Conservation (phyloP, 441 rosid genomes). For the Croton laevigatus region DNA sequence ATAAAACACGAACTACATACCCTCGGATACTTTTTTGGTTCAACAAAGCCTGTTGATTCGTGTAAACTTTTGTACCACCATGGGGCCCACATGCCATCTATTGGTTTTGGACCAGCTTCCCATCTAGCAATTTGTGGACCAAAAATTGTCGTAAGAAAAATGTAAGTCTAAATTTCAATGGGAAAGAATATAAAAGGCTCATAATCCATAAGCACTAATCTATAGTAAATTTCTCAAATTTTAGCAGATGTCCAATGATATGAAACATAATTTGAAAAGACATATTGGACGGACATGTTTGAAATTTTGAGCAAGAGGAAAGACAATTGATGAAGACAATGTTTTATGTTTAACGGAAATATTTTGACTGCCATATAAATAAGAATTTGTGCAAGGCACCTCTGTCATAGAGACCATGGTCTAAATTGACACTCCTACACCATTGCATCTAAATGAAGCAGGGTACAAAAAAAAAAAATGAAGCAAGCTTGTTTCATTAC, state of each 20-base stretch:
- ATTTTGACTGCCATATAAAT: no score
- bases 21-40: conserved; percentile 48
- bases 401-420: no score
- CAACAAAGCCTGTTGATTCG: conserved; percentile 52
- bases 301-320: not conserved
- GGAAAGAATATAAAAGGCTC: not conserved
- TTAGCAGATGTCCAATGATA: not conserved
- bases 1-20: conserved; percentile 32
- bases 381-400: no score
- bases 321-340: not conserved
- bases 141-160: conserved; percentile 10
- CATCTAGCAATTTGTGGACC: conserved; percentile 45
- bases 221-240: not conserved
- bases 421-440: not conserved
- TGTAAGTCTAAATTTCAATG: not conserved
- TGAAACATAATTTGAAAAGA: conserved; percentile 8
- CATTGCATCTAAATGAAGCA: not conserved
- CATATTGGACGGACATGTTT: not conserved
- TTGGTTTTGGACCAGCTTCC: conserved; percentile 78
- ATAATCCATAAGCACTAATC: not conserved
- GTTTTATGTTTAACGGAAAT: no score
- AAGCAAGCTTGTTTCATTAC: no score
- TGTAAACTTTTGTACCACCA: conserved; percentile 80
- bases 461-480: not conserved
- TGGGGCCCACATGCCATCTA: conserved; percentile 84